phyloP scores from a whole-genome alignment of 768 basidiomycete genomes.

The Lactarius hengduanensis region DNA sequence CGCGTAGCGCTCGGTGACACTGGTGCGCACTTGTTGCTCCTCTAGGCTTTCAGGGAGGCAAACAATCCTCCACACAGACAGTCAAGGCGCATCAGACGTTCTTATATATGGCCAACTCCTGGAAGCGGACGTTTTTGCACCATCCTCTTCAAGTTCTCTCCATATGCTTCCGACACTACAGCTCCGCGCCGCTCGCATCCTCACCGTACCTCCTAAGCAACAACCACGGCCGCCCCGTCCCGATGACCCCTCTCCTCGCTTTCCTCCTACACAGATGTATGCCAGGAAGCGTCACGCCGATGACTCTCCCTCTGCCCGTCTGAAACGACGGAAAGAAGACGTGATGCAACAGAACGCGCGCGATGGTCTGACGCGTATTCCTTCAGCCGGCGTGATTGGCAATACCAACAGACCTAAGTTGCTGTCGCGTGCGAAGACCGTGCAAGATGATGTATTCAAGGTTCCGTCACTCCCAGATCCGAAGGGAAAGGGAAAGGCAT shows the following conservation, averaged over 20 bases:
- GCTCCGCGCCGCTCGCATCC: conserved; percentile 58
- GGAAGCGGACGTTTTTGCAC: conserved; percentile 23
- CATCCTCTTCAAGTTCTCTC: conserved; percentile 29
- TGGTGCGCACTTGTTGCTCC: conserved; percentile 42
- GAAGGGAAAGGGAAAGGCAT: conserved; percentile 37
- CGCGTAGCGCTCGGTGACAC: conserved; percentile 70
- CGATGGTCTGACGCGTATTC: conserved; percentile 42
- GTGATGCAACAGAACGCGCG: conserved; percentile 36
- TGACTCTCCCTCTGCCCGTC: conserved; percentile 24
- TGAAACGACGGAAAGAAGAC: conserved; percentile 35
- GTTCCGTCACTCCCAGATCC: conserved; percentile 20
- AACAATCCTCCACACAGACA: conserved; percentile 41
- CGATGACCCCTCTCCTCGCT: conserved; percentile 76
- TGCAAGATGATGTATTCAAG: conserved; percentile 29
- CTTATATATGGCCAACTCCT: conserved; percentile 49
- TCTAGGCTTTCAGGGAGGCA: neutral
- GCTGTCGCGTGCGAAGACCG: conserved; percentile 24
- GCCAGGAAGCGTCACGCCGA: conserved; percentile 32
- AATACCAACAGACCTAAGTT: conserved; percentile 28
- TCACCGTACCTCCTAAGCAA: conserved; percentile 40
- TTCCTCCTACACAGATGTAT: conserved; percentile 44
- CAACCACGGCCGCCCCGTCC: conserved; percentile 55
- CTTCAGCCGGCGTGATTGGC: conserved; percentile 31
- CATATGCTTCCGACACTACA: conserved; percentile 37
- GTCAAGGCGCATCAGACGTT: conserved; percentile 68